Evolutionary conservation across 192 early-diverging fungal species (phyloP).

Genomic region (Paraglomus brasilianum): DNA sequence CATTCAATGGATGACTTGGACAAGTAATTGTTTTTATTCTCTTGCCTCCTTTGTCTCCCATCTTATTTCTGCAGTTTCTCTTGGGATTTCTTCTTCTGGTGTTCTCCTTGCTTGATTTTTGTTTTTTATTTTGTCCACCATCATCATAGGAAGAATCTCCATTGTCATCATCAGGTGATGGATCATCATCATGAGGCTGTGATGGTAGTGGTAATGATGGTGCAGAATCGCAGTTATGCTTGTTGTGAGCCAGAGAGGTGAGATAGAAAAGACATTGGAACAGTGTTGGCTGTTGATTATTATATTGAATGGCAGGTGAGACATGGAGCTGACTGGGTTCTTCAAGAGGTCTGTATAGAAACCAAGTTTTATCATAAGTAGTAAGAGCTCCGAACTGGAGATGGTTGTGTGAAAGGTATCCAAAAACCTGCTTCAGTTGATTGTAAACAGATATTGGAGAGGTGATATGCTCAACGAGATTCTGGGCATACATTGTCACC

Average conservation of each 20-base stretch:
- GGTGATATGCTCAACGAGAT: too few relatives aligned
- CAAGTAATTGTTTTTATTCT: not conserved
- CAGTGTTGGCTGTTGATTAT: constrained; percentile 16
- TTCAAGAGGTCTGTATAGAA: constrained; percentile 2
- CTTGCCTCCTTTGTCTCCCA: constrained; percentile 15
- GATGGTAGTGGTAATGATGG: constrained; percentile 3
- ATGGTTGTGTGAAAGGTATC: too few relatives aligned
- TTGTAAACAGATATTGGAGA: too few relatives aligned
- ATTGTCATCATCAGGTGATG: not conserved
- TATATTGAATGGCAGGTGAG: constrained; percentile 14
- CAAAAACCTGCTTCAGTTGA: too few relatives aligned
- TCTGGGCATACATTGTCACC: too few relatives aligned
- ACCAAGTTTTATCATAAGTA: too few relatives aligned
- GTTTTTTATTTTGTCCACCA: not conserved
- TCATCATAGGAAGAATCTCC: not conserved
- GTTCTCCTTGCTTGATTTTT: not conserved
- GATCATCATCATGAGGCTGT: not conserved
- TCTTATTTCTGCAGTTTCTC: not conserved
- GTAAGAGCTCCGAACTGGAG: too few relatives aligned
- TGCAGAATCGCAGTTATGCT: constrained; percentile 13
- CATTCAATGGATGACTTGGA: too few relatives aligned
- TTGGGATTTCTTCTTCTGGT: constrained; percentile 1
- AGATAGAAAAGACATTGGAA: constrained; percentile 16
- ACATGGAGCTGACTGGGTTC: not conserved
- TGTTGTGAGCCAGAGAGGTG: constrained; percentile 22